Base-by-base conservation (phyloP, 2,329 filamentous ascomycete species). In the Colletotrichum endophyticum region DNA sequence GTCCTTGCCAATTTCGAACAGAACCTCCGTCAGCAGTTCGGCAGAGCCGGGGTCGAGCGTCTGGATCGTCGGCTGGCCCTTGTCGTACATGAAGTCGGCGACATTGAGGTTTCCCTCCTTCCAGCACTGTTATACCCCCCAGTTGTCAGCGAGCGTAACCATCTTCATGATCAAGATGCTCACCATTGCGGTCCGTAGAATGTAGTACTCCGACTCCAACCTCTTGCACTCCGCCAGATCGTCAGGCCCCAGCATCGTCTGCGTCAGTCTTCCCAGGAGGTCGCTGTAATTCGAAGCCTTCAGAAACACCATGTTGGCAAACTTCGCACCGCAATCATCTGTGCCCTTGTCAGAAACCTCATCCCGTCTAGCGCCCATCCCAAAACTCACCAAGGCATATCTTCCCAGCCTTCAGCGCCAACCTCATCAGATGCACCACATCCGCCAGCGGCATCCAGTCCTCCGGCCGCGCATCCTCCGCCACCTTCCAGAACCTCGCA, bases 81-180 rank as follows among this genome's bases (percentile, higher is more conserved):
- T 94, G 44, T 84, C 84, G 83, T 94, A 96, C 88, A 97, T 92
- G 83, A 95, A 92, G 71, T 98, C 95, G 32, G 95, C 95, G 64
- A 96, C 90, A 73, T 96, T 94, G 16, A 94, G 87, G 56, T 93
- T 91, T 56, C 91, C 88, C 81, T 96, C 93, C 79, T 92, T 92
- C 92, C 94, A 98, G 34, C 93, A 91, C 95, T 96, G 66, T 39
- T 1, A 19, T 12, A 56, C 5, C 30, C 30, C 30, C 63, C 22
- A 56, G 30, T 22, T 2, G 2, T 53, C 44, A 32, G 6, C 9
- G 59, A 11, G 4, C 1, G 8, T 3, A 4, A 2, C 8, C 25
- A 76, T 25, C 30, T 36, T 63, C 19, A 8, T 4, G 0, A 6
- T 53, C 25, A 16, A 63, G 2, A 63, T 6, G 22, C 88, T 83